Percentiles rank a stretch among this genome's conserved stretches.
phyloP scores from a whole-genome alignment of 495 filamentous ascomycete species.

The Parathielavia hyrcaniae region DNA sequence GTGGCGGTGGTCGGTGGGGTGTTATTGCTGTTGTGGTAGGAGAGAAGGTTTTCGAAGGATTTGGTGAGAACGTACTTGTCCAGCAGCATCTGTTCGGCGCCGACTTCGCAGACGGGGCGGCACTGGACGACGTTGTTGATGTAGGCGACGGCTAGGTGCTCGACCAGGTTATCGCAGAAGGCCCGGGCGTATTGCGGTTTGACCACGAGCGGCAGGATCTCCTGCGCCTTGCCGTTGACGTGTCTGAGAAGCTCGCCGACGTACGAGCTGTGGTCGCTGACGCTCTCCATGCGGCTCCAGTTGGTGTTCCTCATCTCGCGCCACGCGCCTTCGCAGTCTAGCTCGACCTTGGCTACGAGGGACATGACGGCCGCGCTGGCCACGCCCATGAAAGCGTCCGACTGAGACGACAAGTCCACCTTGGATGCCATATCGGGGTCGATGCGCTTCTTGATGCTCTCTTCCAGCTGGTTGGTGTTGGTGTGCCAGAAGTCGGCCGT shows the following conservation, averaged over 20 bases:
- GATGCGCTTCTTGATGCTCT: constrained; percentile 85
- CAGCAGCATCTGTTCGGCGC: constrained; percentile 97
- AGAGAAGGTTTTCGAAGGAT: constrained; percentile 62
- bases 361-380: constrained; percentile 79
- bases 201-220: constrained; percentile 70
- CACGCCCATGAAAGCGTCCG: constrained; percentile 92
- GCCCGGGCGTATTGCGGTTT: constrained; percentile 93
- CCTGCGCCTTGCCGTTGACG: constrained; percentile 60
- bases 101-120: constrained; percentile 82
- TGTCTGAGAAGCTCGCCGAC: constrained; percentile 71
- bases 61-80: constrained; percentile 91
- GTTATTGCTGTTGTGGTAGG: constrained; percentile 43
- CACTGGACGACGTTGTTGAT: constrained; percentile 80
- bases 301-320: constrained; percentile 94
- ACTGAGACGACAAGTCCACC: constrained; percentile 85
- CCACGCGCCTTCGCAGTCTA: constrained; percentile 79
- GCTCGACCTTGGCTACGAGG: constrained; percentile 75
- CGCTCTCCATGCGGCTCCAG: constrained; percentile 90
- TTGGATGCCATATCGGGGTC: constrained; percentile 66
- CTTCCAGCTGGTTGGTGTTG: constrained; percentile 85
- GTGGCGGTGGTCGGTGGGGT: constrained; percentile 27
- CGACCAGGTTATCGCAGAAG: constrained; percentile 91
- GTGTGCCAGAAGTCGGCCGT: constrained; percentile 97
- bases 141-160: constrained; percentile 72
- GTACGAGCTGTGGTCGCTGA: constrained; percentile 93